Percentiles rank a stretch among this genome's conserved stretches.
These are phyloP conservation scores for Ramularia endophylla DNA, from an alignment of 2,329 filamentous ascomycete genomes.

Conservation along the genomic window DNA sequence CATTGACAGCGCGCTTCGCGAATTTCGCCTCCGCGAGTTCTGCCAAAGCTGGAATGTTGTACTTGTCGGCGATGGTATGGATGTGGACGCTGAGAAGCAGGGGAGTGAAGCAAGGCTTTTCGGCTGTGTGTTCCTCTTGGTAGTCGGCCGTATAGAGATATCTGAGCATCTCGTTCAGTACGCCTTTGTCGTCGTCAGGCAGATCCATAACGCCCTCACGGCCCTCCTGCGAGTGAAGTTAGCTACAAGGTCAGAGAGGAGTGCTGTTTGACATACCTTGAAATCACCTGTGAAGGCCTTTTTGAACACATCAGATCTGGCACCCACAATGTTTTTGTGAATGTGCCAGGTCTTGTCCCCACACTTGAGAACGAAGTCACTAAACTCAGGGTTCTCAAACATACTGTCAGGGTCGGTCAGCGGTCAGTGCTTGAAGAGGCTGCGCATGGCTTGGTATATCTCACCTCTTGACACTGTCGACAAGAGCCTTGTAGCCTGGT, in stretches of 20 bases:
- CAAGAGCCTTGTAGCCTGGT: too few species aligned
- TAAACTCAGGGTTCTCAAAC: too few species aligned
- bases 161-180: conserved; percentile 5
- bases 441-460: too few species aligned
- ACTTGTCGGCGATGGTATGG: conserved; percentile 6
- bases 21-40: conserved; percentile 1
- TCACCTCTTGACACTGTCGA: too few species aligned
- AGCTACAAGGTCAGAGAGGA: background rate
- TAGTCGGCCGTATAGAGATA: conserved; percentile 7
- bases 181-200: conserved; percentile 5
- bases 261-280: conserved; percentile 6
- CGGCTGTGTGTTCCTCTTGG: background rate
- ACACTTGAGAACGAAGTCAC: conserved; percentile 21
- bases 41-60: conserved; percentile 4
- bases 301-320: conserved; percentile 20
- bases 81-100: background rate
- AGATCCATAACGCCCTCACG: conserved; percentile 3
- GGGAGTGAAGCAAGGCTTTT: background rate
- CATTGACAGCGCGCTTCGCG: background rate
- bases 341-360: conserved; percentile 15
- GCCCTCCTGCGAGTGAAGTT: background rate
- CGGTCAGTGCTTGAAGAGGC: too few species aligned
- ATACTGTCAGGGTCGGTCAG: too few species aligned
- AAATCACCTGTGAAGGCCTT: conserved; percentile 15
- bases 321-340: conserved; percentile 20